phyloP scores from a whole-genome alignment of 176 grass and related monocot species.

The Cenchrus fungigraminus region DNA sequence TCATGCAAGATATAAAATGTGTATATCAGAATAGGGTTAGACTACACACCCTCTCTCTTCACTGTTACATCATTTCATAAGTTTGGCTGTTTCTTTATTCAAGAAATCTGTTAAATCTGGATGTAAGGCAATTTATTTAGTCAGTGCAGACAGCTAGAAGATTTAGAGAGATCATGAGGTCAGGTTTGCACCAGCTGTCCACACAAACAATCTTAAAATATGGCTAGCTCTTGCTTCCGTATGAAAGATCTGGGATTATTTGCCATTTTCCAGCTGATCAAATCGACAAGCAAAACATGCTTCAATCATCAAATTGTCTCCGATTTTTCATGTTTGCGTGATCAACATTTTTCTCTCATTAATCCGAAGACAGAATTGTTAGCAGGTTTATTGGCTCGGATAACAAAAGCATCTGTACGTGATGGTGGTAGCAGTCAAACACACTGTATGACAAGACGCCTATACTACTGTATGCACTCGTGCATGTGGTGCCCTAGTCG shows the following conservation, averaged over 20 bases:
- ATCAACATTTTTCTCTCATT: constrained; percentile 2
- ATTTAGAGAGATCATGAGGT: constrained; percentile 30
- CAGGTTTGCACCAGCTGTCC: constrained; percentile 32
- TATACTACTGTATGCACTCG: neutral
- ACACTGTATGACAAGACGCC: constrained; percentile 12
- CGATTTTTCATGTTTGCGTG: neutral
- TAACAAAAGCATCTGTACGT: neutral
- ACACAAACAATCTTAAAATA: neutral
- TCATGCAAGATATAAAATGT: neutral
- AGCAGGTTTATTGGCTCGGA: neutral
- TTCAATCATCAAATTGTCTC: neutral
- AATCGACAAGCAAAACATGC: neutral
- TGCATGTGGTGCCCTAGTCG: neutral
- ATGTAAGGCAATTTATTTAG: constrained; percentile 35
- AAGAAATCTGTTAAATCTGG: constrained; percentile 33
- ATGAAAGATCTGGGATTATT: neutral
- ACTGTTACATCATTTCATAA: constrained; percentile 39
- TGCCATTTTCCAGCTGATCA: neutral
- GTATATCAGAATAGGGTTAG: constrained; percentile 30
- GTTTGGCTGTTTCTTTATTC: constrained; percentile 37
- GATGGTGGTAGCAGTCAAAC: neutral
- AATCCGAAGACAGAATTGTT: neutral
- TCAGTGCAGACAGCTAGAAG: constrained; percentile 2
- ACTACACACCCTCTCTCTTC: constrained; percentile 3
- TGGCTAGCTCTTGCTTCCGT: neutral